Conservation (phyloP, 2,329 filamentous ascomycete species). For the Aspergillus costaricaensis region DNA sequence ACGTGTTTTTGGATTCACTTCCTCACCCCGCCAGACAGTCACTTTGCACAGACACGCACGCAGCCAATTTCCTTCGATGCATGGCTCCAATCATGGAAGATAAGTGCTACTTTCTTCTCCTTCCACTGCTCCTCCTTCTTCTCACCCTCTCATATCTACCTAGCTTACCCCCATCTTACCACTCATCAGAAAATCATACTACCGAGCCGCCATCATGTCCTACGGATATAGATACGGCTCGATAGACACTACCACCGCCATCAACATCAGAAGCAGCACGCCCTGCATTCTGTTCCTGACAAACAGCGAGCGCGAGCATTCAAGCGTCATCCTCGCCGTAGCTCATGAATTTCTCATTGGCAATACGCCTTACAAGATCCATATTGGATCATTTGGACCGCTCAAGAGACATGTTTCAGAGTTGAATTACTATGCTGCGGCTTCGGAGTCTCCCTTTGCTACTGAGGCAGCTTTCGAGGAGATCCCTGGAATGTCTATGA, state of each 20-base stretch:
- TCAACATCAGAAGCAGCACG: not conserved
- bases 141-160: too few relatives aligned
- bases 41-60: too few relatives aligned
- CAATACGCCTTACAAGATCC: conserved; percentile 38
- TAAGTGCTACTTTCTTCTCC: too few relatives aligned
- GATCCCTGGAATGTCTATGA: not conserved
- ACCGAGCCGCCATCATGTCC: not conserved
- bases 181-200: too few relatives aligned
- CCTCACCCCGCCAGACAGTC: too few relatives aligned
- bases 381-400: conserved; percentile 38
- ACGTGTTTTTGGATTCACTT: too few relatives aligned
- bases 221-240: not conserved
- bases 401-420: conserved; percentile 20
- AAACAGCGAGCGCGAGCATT: conserved; percentile 46
- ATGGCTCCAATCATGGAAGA: too few relatives aligned
- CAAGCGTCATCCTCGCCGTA: conserved; percentile 46
- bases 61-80: too few relatives aligned
- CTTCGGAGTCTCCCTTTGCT: not conserved
- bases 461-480: not conserved
- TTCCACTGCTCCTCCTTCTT: too few relatives aligned
- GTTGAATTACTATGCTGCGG: not conserved
- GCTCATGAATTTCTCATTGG: conserved; percentile 37
- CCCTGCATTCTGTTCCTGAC: conserved; percentile 42
- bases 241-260: not conserved
- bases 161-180: too few relatives aligned